phyloP scores from a whole-genome alignment of 495 filamentous ascomycete species.

The Aspergillus olivimuriae region DNA sequence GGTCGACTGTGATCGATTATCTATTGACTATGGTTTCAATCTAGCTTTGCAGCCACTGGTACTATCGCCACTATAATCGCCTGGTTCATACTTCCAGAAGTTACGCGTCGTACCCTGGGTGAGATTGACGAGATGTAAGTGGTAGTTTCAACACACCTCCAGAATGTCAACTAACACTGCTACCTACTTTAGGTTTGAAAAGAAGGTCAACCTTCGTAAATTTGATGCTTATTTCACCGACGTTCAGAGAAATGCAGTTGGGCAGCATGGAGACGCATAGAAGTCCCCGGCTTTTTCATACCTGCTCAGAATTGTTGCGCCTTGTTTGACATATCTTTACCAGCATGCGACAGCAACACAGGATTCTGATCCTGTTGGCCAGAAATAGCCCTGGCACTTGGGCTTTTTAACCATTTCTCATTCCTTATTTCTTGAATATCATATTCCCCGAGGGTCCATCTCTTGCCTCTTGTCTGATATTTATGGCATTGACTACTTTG shows the following conservation, averaged over 20 bases:
- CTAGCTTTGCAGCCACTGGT: background rate
- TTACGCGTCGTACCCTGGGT: background rate
- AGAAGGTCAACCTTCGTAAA: background rate
- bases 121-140: background rate
- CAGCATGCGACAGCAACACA: no score
- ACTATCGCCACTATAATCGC: background rate
- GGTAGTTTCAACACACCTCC: background rate
- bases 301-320: no score
- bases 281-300: no score
- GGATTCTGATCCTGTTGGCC: no score
- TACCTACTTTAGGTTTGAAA: background rate
- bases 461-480: no score
- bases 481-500: no score
- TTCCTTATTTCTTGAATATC: no score
- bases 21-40: background rate
- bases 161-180: background rate
- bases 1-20: background rate
- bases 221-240: background rate
- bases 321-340: no score
- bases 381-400: no score
- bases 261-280: no score
- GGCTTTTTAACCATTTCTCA: no score
- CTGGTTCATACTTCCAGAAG: background rate
- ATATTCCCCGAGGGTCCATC: no score
- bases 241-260: background rate